Base-by-base conservation (phyloP, 352 stramenopile genomes). In the Globisporangium mamillatum region DNA sequence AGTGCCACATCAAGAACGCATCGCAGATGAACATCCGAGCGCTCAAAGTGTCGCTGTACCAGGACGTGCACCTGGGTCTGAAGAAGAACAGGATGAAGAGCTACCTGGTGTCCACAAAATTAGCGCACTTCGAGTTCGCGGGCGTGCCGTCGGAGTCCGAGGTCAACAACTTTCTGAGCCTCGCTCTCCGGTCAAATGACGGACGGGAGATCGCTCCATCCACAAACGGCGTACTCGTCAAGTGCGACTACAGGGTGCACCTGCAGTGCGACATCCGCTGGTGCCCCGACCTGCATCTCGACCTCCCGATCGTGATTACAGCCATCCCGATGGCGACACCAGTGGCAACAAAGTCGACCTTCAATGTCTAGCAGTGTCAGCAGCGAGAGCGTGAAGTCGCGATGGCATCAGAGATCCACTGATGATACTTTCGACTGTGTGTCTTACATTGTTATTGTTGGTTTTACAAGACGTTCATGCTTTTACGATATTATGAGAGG, bases 221-320 rank as follows among this genome's bases (percentile, higher is more conserved):
- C 12, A 85, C 73, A 6, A 52, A 53, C 3, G 73, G 72, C 14
- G 52, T 54, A 41, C 59, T 82, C 57, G 64, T 85, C 55, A 72
- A 63, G 57, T 75, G 74, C 48, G 55, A 58, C 24, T 85, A 85
- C 61, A 66, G 55, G 41, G 63, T 82, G 24, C 75, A 73, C 24
- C 53, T 85, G 29, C 67, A 75, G 56, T 85, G 75, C 57, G 75
- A 85, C 54, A 82, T 82, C 48, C 69, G 68, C 22, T 79, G 68
- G 70, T 79, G 73, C 22, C 75, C 75, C 0, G 77, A 85, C 54
- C 69, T 77, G n/a, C 60, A 68, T 20, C 66, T 85, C 14, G 64
- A 68, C 14, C 36, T 85, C 22, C 75, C 77, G 58, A 36, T 70
- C 24, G 57, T 61, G 12, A 65, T 70, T 48, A 27, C 55, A 8